Percentiles rank a stretch among this genome's conserved stretches.
Conservation (phyloP, 306 rosid genomes). For the Trichosanthes truncata region DNA sequence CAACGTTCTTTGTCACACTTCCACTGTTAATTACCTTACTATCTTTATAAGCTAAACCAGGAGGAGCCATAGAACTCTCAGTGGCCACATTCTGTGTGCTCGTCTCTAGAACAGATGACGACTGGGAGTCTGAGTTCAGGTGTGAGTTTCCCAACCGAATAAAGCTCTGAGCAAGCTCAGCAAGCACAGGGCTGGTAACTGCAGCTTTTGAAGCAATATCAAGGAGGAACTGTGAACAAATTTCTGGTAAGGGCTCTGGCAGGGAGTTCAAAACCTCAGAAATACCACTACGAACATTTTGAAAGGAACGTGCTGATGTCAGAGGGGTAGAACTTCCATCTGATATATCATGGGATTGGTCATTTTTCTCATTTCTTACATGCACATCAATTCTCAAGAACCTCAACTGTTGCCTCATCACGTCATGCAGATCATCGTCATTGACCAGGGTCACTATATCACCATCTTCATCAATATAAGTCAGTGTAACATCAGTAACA, state of each 20-base stretch:
- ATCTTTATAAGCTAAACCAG: conserved; percentile 20
- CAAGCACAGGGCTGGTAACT: conserved; percentile 34
- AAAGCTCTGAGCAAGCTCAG: conserved; percentile 32
- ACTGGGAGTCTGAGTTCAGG: conserved; percentile 18
- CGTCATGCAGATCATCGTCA: conserved; percentile 70
- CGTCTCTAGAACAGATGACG: conserved; percentile 24
- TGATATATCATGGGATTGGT: conserved; percentile 28
- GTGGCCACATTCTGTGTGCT: conserved; percentile 15
- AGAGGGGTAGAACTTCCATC: conserved; percentile 50
- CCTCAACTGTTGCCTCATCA: conserved; percentile 54
- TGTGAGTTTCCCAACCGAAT: conserved; percentile 24
- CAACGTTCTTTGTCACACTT: conserved; percentile 18
- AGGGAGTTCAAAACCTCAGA: conserved; percentile 35
- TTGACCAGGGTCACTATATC: conserved; percentile 70
- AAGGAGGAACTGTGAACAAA: conserved; percentile 24
- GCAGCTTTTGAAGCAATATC: conserved; percentile 33
- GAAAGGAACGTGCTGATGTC: conserved; percentile 20
- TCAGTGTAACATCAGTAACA: conserved; percentile 44
- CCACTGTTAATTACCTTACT: conserved; percentile 15
- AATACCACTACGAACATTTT: neutral
- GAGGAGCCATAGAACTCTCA: conserved; percentile 9
- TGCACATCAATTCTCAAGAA: conserved; percentile 66
- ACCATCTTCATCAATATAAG: conserved; percentile 87
- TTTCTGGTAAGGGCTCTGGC: conserved; percentile 39
- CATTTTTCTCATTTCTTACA: conserved; percentile 19